Percentiles rank a stretch among this genome's conserved stretches.
Evolutionary conservation across 805 yeast species (phyloP).

Genomic region (Cyberlindnera veronae): DNA sequence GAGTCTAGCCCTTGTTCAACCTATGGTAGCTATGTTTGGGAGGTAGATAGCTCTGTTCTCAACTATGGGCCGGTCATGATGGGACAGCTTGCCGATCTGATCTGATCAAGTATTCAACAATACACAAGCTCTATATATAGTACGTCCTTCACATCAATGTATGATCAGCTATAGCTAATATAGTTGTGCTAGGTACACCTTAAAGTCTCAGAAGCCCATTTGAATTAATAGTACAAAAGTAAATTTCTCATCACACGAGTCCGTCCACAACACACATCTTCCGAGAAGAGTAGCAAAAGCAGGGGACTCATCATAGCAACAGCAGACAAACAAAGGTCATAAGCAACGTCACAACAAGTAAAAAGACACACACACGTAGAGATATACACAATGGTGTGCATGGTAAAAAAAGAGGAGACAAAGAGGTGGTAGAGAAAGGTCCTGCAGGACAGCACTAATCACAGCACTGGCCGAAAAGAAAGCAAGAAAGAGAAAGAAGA

Average conservation of each 20-base stretch:
- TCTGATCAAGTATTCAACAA: no score
- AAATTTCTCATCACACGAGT: neutral
- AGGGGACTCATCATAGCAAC: neutral
- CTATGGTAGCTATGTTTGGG: no score
- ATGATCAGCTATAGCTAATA: no score
- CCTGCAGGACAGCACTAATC: neutral
- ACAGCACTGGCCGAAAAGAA: neutral
- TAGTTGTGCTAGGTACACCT: no score
- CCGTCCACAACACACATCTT: neutral
- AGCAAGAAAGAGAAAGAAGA: neutral
- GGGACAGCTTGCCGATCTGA: no score
- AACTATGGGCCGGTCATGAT: no score
- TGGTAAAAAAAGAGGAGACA: neutral
- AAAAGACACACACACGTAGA: neutral
- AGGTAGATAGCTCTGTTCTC: no score
- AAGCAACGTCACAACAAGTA: neutral
- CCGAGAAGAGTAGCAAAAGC: no score
- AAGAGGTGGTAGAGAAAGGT: neutral
- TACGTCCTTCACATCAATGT: no score
- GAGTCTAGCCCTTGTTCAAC: no score
- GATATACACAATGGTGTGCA: neutral
- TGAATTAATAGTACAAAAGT: neutral
- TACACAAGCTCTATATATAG: no score
- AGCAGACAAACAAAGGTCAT: neutral
- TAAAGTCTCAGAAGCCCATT: neutral